Percentiles rank a stretch among this genome's conserved stretches.
These are phyloP conservation scores for Bryum argenteum DNA, from an alignment of 225 moss, liverwort and hornwort species.

Conservation along the genomic window DNA sequence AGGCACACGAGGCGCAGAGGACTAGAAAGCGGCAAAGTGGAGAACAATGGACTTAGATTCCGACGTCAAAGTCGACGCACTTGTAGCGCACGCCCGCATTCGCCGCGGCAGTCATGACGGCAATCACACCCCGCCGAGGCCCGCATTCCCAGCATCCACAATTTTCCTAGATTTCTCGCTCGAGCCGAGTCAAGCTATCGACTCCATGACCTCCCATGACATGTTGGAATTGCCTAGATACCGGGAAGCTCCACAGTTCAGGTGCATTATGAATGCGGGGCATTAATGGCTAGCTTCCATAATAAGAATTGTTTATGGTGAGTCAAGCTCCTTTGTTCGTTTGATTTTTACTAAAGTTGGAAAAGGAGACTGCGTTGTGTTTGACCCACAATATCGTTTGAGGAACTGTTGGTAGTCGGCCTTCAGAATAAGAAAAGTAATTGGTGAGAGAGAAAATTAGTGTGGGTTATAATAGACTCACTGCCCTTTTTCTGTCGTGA, in stretches of 20 bases:
- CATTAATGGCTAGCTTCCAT: constrained; percentile 23
- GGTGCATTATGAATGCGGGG: constrained; percentile 21
- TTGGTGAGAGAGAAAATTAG: not conserved
- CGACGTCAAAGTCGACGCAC: constrained; percentile 24
- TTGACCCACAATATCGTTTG: not conserved
- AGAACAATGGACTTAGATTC: constrained; percentile 8
- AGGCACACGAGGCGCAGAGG: not conserved
- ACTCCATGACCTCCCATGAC: not conserved
- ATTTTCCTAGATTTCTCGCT: fast-evolving
- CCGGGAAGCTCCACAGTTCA: not conserved
- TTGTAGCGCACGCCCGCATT: constrained; percentile 16
- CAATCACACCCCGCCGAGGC: constrained; percentile 32
- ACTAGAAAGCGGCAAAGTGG: not conserved
- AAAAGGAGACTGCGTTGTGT: not conserved
- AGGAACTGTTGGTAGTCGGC: not conserved
- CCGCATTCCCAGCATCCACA: constrained; percentile 9
- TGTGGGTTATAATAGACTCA: not conserved
- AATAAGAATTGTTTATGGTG: constrained; percentile 1
- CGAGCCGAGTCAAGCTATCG: constrained; percentile 25
- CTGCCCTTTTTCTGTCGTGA: no score
- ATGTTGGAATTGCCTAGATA: fast-evolving
- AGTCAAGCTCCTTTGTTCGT: not conserved
- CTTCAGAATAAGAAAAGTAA: not conserved
- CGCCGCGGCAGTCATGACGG: constrained; percentile 14
- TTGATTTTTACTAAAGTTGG: not conserved